Base-by-base conservation (phyloP, 495 filamentous ascomycete species). In the Podospora tetraspora region DNA sequence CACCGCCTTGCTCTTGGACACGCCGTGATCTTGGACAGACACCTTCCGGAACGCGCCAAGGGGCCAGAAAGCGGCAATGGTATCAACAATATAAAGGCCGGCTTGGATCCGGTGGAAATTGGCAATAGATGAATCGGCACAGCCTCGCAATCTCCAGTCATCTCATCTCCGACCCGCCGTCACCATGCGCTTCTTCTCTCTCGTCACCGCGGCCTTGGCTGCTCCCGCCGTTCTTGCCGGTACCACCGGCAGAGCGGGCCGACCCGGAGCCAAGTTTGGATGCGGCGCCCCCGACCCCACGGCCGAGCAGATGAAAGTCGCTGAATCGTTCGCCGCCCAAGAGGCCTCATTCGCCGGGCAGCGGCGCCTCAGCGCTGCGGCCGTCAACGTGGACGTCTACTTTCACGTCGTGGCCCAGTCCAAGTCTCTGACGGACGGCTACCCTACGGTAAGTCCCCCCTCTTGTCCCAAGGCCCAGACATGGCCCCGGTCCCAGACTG, bases 381-480 rank as follows among this genome's bases (percentile, higher is more conserved):
- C 71, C 22, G 69, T 83, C 71, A 80, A 71, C 64, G 78, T 91
- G 62, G 76, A 84, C 43, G 78, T 82, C 24, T 88, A 88, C 75
- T 88, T 91, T 80, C 89, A 91, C 76, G 85, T 91, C 62, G 79
- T 91, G 27, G 81, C 84, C 57, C 37, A 74, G 0, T 83, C 82
- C 5, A 83, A 73, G 22, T 57, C 74, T 0, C 74, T 81, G n/a
- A 75, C 73, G n/a, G 80, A 78, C 62, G 84, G 83, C 62, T 84
- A 84, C 62, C 70, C 90, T 70, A 85, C 83, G 3, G 80, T 84
- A 66, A 57, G 76, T 59, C 43, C 74, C 76, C 32, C 21, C 76
- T 79, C 68, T n/a, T n/a, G 13, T 3, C 34, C 34, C 34, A 5
- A 10, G 4, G 4, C 34, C 32, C 67, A 73, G 61, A 37, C 68